Evolutionary conservation across 2,329 filamentous ascomycete genomes (phyloP), one percentile per base, ranked within the genome.

Genomic region (Penicillium sp.): DNA sequence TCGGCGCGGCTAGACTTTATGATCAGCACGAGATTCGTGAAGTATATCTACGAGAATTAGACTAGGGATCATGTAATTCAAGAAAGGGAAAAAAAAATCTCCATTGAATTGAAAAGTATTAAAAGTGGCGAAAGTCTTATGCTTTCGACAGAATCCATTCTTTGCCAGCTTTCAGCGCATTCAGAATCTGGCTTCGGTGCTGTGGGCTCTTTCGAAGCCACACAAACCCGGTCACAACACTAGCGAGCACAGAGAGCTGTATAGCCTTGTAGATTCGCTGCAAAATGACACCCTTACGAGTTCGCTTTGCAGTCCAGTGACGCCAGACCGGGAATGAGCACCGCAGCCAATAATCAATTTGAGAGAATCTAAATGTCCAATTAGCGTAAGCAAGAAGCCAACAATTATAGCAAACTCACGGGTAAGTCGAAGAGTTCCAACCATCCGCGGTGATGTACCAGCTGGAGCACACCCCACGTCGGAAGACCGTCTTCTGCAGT

Each of bases 271-370:
- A 48, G 12, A 64, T 23, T 8, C 63, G 52, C 16, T 63, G 69
- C 53, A 71, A 72, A 10, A 66, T 42, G 0, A 74, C 58, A 0
- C 81, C 81, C 56, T 78, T 79, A 9, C 56, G 59, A 2, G 81
- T 83, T 49, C 80, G 80, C 33, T 68, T 71, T 15, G 80, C 74
- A 16, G 76, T 73, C 81, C 80, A 84, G 55, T 84, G 74, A n/a
- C 59, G 68, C 77, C 78, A 83, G 23, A 70, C 74, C 2, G 80
- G 80, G 56, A 81, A 83, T 55, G 72, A 74, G 66, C 79, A 82
- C 10, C 76, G 67, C 18, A 76, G 65, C 47, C 68, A 74, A 61
- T 80, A 82, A 60, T 80, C 74, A 36, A 82, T 65, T 63, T 83
- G 81, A 1, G 74, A 74, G 58, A 75, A 79, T 33, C 77, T 79